Conservation (phyloP, 305 asterid genomes). For the Fraxinus sp. region DNA sequence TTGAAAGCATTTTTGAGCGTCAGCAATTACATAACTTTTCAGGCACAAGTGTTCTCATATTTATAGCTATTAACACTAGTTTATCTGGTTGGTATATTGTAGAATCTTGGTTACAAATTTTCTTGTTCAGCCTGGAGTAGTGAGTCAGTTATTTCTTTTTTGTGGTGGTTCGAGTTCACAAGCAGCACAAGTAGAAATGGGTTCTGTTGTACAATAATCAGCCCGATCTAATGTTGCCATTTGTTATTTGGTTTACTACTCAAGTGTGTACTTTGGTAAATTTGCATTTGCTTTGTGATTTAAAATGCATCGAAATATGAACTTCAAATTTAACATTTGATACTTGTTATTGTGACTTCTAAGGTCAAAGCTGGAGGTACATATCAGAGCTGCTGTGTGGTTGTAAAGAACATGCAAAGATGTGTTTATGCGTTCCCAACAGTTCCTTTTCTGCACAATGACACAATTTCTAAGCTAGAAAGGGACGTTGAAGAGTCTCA, state of each 20-base stretch:
- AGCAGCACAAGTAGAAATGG: neutral
- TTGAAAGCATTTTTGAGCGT: slow-evolving; percentile 1
- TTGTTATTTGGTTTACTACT: neutral
- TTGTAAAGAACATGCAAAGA: slow-evolving; percentile 83
- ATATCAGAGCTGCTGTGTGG: slow-evolving; percentile 89
- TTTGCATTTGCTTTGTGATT: neutral
- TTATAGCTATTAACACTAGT: neutral
- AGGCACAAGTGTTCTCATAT: neutral
- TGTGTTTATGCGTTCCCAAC: slow-evolving; percentile 85
- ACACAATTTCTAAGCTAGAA: slow-evolving; percentile 51
- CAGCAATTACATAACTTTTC: neutral
- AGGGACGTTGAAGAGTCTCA: slow-evolving; percentile 57
- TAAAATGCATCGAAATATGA: slow-evolving; percentile 3
- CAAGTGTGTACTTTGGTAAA: neutral
- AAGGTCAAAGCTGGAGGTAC: slow-evolving; percentile 77
- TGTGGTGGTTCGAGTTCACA: neutral
- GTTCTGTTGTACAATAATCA: neutral
- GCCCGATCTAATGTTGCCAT: neutral
- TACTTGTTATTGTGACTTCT: slow-evolving; percentile 29
- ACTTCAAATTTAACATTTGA: slow-evolving; percentile 29
- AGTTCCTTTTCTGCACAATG: slow-evolving; percentile 49
- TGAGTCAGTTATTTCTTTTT: neutral
- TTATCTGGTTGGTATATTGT: slow-evolving; percentile 3
- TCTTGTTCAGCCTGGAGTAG: slow-evolving; percentile 6
- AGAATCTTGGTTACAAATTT: slow-evolving; percentile 1